These are phyloP conservation scores for Podospora tetraspora DNA, from an alignment of 495 filamentous ascomycete genomes.

Conservation along the genomic window DNA sequence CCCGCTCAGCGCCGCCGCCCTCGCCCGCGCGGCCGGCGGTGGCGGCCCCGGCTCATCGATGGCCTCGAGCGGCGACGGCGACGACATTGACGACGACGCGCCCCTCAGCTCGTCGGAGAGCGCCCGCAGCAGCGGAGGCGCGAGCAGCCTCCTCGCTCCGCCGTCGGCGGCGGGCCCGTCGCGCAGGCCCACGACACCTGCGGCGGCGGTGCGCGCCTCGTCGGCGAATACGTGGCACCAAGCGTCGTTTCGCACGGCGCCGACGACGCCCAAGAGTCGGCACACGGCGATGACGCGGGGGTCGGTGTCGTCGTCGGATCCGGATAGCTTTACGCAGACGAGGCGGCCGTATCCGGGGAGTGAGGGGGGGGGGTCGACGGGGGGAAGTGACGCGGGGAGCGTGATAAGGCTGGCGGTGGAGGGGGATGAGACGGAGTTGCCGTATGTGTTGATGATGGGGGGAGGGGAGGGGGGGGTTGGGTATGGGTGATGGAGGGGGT, in stretches of 20 bases:
- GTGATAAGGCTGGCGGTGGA: conserved; percentile 39
- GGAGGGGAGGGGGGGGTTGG: background rate
- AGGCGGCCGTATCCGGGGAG: conserved; percentile 35
- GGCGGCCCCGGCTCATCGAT: conserved; percentile 36
- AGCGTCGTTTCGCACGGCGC: conserved; percentile 42
- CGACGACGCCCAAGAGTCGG: conserved; percentile 46
- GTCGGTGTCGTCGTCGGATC: conserved; percentile 23
- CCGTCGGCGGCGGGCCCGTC: conserved; percentile 19
- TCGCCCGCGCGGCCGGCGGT: conserved; percentile 28
- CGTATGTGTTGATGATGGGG: conserved; percentile 37
- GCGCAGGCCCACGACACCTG: conserved; percentile 6
- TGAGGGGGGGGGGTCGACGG: conserved; percentile 33
- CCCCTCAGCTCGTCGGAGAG: conserved; percentile 17
- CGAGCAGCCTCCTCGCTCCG: conserved; percentile 23
- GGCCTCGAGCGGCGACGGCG: conserved; percentile 18
- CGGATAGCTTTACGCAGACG: conserved; percentile 43
- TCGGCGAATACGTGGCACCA: conserved; percentile 36
- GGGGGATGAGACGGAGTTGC: conserved; percentile 34
- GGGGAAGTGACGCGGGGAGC: conserved; percentile 6
- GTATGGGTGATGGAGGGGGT: background rate
- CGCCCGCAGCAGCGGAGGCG: background rate
- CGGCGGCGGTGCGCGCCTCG: conserved; percentile 24
- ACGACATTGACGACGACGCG: conserved; percentile 47
- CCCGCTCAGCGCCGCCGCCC: conserved; percentile 47
- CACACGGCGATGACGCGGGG: conserved; percentile 24